These are phyloP conservation scores for Acidomyces sp. DNA, from an alignment of 495 filamentous ascomycete species.

Conservation along the genomic window DNA sequence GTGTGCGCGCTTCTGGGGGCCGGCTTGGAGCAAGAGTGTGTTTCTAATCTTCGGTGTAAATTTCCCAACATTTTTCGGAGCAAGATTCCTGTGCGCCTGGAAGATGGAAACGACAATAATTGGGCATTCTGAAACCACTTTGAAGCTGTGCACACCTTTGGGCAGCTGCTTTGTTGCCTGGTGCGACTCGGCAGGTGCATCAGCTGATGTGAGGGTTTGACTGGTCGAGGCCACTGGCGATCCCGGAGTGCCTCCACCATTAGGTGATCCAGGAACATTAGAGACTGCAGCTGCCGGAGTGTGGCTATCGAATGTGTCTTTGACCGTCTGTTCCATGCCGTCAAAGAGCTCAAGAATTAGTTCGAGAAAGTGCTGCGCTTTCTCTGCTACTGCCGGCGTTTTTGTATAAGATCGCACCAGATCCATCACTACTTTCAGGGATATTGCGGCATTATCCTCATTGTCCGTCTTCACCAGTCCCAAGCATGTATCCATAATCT, in stretches of 20 bases:
- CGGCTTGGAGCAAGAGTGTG: slow-evolving; percentile 77
- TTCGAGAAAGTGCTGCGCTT: slow-evolving; percentile 79
- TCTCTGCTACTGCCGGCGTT: slow-evolving; percentile 45
- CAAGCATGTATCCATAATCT: slow-evolving; percentile 82
- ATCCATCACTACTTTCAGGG: slow-evolving; percentile 96
- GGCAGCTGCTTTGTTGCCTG: slow-evolving; percentile 66
- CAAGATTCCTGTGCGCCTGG: slow-evolving; percentile 71
- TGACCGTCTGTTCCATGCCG: slow-evolving; percentile 81
- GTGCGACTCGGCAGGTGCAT: slow-evolving; percentile 66
- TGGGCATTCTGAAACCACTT: slow-evolving; percentile 91
- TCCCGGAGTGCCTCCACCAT: slow-evolving; percentile 75
- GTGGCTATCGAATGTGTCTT: slow-evolving; percentile 77
- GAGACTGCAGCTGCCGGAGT: slow-evolving; percentile 40
- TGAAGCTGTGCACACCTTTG: slow-evolving; percentile 97
- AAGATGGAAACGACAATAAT: slow-evolving; percentile 99
- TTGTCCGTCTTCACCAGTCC: slow-evolving; percentile 78
- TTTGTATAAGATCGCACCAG: slow-evolving; percentile 84
- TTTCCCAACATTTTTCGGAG: slow-evolving; percentile 70
- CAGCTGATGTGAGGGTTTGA: slow-evolving; percentile 32
- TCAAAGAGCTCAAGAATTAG: slow-evolving; percentile 94
- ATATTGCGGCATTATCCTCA: slow-evolving; percentile 94
- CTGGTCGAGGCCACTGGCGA: slow-evolving; percentile 64
- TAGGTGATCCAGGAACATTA: slow-evolving; percentile 64
- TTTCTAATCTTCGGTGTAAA: slow-evolving; percentile 92
- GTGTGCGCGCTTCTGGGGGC: slow-evolving; percentile 86